Evolutionary conservation across 2,329 filamentous ascomycete genomes (phyloP).

Genomic region (Colletotrichum eleusines): DNA sequence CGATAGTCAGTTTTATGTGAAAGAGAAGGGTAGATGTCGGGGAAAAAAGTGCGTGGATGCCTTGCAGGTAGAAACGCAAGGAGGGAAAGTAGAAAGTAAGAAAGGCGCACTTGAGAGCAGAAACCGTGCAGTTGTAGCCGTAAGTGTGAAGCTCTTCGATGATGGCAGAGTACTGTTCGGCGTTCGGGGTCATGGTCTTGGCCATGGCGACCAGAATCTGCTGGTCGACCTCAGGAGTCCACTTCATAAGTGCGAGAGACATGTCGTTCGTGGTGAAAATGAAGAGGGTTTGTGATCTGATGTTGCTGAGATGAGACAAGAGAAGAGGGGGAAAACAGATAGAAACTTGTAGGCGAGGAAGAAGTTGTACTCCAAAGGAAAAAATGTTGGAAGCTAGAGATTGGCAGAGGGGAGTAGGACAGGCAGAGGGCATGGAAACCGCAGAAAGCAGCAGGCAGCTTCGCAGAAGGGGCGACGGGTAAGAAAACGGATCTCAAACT

Average conservation of each 20-base stretch:
- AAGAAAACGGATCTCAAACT: not conserved
- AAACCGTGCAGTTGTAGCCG: constrained; percentile 56
- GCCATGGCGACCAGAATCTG: constrained; percentile 59
- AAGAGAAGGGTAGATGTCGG: not conserved
- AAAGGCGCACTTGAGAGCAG: constrained; percentile 54
- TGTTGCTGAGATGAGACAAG: not conserved
- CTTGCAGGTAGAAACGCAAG: constrained; percentile 10
- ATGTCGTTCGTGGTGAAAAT: not conserved
- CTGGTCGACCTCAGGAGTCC: constrained; percentile 57
- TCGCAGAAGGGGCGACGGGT: constrained; percentile 5
- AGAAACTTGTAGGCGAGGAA: constrained; percentile 9
- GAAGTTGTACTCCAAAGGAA: not conserved
- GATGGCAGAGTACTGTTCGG: constrained; percentile 52
- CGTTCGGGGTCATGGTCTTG: constrained; percentile 51
- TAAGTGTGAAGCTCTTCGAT: constrained; percentile 48
- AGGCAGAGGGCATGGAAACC: not conserved
- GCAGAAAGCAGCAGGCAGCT: not conserved
- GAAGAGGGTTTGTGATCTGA: not conserved
- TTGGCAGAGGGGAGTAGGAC: not conserved
- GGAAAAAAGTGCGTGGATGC: not conserved
- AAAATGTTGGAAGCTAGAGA: not conserved
- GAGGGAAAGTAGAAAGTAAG: constrained; percentile 8
- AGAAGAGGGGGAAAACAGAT: not conserved
- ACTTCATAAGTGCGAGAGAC: constrained; percentile 52
- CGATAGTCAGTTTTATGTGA: not conserved